Evolutionary conservation across 2,329 filamentous ascomycete species (phyloP).

Genomic region (Fusarium chuoi): DNA sequence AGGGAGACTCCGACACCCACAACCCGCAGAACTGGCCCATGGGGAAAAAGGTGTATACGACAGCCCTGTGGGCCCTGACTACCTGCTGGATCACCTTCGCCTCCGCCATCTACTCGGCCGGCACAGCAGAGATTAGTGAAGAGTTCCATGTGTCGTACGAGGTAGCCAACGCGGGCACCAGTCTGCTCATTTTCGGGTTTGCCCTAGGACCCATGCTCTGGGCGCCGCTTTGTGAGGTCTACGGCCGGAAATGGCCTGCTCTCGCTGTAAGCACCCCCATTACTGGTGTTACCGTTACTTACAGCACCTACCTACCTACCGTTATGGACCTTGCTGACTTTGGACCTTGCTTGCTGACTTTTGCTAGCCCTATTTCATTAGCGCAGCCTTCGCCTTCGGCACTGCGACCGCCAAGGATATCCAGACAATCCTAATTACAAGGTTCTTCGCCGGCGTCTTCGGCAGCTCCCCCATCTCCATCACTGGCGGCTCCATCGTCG

Average conservation of each 20-base stretch:
- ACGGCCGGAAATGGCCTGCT: slow-evolving; percentile 60
- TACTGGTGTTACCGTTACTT: background rate
- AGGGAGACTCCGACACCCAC: background rate
- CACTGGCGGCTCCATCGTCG: background rate
- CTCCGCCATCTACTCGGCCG: slow-evolving; percentile 9
- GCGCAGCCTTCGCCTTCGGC: background rate
- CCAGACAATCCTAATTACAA: background rate
- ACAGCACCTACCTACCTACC: background rate
- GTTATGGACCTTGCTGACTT: background rate
- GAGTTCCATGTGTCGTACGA: slow-evolving; percentile 11
- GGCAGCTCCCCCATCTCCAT: slow-evolving; percentile 1
- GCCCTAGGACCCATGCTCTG: slow-evolving; percentile 79
- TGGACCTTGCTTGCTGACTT: too few species aligned
- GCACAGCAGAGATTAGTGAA: slow-evolving; percentile 4
- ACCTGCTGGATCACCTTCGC: background rate
- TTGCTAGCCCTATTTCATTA: background rate
- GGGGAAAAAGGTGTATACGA: background rate
- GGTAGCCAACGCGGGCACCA: slow-evolving; percentile 13
- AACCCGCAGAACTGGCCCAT: background rate
- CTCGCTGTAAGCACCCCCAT: background rate
- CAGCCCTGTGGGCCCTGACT: background rate
- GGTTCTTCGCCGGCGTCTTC: background rate
- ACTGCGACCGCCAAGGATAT: slow-evolving; percentile 1
- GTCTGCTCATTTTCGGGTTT: slow-evolving; percentile 24
- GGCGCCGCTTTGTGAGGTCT: slow-evolving; percentile 77